Evolutionary conservation across 2,329 filamentous ascomycete species (phyloP), one percentile per base, ranked within the genome.

Genomic region (Trichophyton rubrum): DNA sequence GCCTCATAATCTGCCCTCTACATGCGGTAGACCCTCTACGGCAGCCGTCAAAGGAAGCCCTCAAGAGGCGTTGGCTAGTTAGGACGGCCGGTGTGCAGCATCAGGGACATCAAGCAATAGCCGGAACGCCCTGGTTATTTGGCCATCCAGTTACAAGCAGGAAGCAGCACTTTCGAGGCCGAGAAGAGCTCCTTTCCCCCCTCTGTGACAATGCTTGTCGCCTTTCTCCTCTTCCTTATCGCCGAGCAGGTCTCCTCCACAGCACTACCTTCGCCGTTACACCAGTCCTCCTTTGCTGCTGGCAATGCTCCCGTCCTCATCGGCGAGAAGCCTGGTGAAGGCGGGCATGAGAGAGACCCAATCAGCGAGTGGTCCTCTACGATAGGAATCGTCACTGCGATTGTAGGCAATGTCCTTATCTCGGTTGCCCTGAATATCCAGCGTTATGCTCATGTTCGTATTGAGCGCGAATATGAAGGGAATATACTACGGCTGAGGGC

Each of bases 391-490:
- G 75, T 92, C 59, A 95, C 91, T 2, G 91, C 93, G 58, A 95
- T 99, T 68, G 82, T 87, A 58, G 93, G 93, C 60, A 99, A 99
- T 69, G 79, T 96, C 38, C 81, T 99, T 59, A 97, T 99, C 66
- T 95, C 92, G 0, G 85, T 99, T 64, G 93, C 93, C 11, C 83
- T 99, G 63, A 99, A 99, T 71, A 92, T 95, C 57, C 93, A 99
- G 74, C 85, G 93, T 65, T 97, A 97, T 72, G 92, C 93, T 38
- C 93, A 99, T 71, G 89, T 93, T 61, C 83, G 87, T 61, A 81
- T 99, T 63, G 85, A 89, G 64, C 81, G 85, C 67, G 85, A 91
- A 71, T 84, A 81, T 66, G 79, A 81, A 53, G 80, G 82, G 63
- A 76, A 80, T 53, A 80, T 81, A 58, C 78, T 80, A 63, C 79